Percentiles rank a stretch among this genome's conserved stretches.
phyloP scores from a whole-genome alignment of 495 filamentous ascomycete genomes.

The Parmelia sp. region DNA sequence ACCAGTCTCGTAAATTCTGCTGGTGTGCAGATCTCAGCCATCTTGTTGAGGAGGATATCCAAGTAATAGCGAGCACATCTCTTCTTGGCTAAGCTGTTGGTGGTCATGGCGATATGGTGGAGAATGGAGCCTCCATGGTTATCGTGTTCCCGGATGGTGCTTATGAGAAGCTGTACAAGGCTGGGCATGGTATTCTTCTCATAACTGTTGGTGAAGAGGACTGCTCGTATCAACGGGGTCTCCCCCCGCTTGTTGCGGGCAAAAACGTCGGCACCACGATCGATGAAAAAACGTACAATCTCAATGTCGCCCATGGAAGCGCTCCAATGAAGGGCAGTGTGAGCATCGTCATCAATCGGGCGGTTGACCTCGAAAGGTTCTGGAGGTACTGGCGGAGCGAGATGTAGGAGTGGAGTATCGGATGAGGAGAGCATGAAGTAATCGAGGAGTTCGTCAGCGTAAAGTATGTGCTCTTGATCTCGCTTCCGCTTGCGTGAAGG shows the following conservation, averaged over 20 bases:
- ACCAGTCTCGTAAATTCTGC: slow-evolving; percentile 64
- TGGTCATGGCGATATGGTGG: slow-evolving; percentile 85
- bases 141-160: slow-evolving; percentile 69
- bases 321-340: slow-evolving; percentile 93
- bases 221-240: slow-evolving; percentile 89
- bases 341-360: slow-evolving; percentile 78
- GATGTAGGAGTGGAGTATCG: slow-evolving; percentile 54
- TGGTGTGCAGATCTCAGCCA: slow-evolving; percentile 59
- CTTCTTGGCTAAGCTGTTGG: slow-evolving; percentile 68
- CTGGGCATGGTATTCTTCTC: slow-evolving; percentile 79
- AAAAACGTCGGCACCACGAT: slow-evolving; percentile 62
- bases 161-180: slow-evolving; percentile 70
- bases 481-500: slow-evolving; percentile 72
- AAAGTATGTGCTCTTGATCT: slow-evolving; percentile 75
- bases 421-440: slow-evolving; percentile 83
- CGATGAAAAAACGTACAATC: slow-evolving; percentile 76
- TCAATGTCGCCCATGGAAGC: slow-evolving; percentile 96
- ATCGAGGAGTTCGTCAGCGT: slow-evolving; percentile 85
- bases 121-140: slow-evolving; percentile 76
- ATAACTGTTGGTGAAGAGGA: slow-evolving; percentile 92
- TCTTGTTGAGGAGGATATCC: slow-evolving; percentile 78
- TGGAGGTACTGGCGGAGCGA: slow-evolving; percentile 69
- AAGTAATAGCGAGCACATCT: slow-evolving; percentile 86
- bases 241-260: slow-evolving; percentile 72
- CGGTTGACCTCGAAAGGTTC: slow-evolving; percentile 78